Conservation (phyloP, 176 grass and related monocot genomes). For the Secale cereale region DNA sequence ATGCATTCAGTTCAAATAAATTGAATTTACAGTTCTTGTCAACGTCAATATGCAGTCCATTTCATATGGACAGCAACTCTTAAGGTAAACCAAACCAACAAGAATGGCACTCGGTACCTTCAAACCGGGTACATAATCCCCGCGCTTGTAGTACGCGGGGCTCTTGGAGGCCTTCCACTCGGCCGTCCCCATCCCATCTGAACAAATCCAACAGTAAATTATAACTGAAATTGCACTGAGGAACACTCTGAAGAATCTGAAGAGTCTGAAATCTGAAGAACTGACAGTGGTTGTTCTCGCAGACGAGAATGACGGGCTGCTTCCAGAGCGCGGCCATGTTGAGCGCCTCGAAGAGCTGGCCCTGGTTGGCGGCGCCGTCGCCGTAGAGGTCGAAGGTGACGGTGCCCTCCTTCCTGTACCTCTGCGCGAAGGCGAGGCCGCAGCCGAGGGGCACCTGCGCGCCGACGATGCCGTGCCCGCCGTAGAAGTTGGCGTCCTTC, state of each 20-base stretch:
- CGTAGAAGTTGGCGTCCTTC: constrained; percentile 70
- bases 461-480: constrained; percentile 85
- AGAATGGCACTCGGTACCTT: constrained; percentile 27
- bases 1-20: too few species aligned
- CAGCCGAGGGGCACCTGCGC: constrained; percentile 80
- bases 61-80: too few species aligned
- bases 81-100: too few species aligned
- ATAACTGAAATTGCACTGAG: neutral
- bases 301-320: constrained; percentile 73
- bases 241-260: neutral
- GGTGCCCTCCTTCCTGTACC: constrained; percentile 66
- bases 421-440: constrained; percentile 79
- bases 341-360: constrained; percentile 95
- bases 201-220: neutral
- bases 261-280: neutral
- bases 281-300: constrained; percentile 99
- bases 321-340: constrained; percentile 96
- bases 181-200: constrained; percentile 97
- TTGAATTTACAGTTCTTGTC: too few species aligned
- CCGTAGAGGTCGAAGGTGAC: constrained; percentile 83
- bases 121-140: constrained; percentile 87
- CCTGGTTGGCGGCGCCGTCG: constrained; percentile 86
- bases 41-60: too few species aligned
- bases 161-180: constrained; percentile 89
- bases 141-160: constrained; percentile 86